These are phyloP conservation scores for Lenwebbia sp. DNA, from an alignment of 345 rosid genomes.

Conservation along the genomic window DNA sequence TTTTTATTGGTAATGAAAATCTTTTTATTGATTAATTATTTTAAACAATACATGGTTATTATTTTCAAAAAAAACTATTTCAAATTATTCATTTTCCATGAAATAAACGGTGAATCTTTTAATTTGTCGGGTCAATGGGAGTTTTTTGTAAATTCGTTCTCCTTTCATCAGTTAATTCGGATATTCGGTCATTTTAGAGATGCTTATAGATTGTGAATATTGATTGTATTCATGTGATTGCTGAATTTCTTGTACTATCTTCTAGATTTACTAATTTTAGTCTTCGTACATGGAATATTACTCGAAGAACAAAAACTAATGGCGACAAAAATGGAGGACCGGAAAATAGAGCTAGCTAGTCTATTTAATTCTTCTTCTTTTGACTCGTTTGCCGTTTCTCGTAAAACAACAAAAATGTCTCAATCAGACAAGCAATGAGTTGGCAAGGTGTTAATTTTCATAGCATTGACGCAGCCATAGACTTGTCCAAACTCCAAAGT, in stretches of 20 bases:
- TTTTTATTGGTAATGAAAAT: background rate
- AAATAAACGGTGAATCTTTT: background rate
- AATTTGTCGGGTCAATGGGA: background rate
- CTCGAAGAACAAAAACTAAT: background rate
- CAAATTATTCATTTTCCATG: background rate
- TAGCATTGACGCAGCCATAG: background rate
- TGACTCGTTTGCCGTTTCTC: background rate
- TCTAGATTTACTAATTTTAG: background rate
- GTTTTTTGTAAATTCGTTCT: background rate
- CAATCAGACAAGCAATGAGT: background rate
- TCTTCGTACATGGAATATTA: background rate
- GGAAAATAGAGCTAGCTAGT: background rate
- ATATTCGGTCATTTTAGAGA: background rate
- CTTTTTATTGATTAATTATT: background rate
- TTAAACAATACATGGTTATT: background rate
- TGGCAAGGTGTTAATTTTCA: background rate
- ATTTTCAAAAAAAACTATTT: background rate
- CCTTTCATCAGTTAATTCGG: background rate
- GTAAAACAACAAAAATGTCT: background rate
- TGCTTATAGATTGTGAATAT: background rate
- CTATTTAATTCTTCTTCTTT: background rate
- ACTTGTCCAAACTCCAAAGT: background rate
- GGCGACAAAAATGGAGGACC: background rate
- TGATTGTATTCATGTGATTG: background rate
- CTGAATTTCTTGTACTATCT: background rate